These are phyloP conservation scores for Centrapalus pauciflorus DNA, from an alignment of 129 eudicot species.

Conservation along the genomic window DNA sequence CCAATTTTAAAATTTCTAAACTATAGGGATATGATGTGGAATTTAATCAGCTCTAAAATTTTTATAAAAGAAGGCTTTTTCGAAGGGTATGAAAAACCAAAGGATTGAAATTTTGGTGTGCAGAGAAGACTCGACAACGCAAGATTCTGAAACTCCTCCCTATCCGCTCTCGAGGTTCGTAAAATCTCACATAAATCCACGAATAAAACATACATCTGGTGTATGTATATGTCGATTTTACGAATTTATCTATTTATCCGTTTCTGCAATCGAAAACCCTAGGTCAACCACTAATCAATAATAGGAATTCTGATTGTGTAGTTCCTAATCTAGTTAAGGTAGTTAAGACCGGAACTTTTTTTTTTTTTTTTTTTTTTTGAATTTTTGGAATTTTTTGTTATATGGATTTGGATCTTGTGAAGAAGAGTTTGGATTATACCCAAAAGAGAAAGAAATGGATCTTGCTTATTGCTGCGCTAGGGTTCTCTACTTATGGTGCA, in stretches of 20 bases:
- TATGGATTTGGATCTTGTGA: constrained; percentile 61
- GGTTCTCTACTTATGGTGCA: constrained; percentile 58
- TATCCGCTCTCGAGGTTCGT: constrained; percentile 17
- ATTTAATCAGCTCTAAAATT: not conserved
- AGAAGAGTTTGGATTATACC: constrained; percentile 40
- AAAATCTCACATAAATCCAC: constrained; percentile 6
- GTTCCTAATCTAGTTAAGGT: not conserved
- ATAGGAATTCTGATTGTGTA: not conserved
- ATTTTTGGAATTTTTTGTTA: not conserved
- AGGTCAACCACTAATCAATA: not conserved
- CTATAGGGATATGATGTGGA: constrained; percentile 6
- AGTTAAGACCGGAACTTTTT: not conserved
- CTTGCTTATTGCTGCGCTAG: constrained; percentile 41
- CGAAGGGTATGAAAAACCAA: constrained; percentile 26
- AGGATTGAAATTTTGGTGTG: constrained; percentile 10
- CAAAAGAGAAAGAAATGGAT: constrained; percentile 53
- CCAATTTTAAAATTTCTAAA: not conserved
- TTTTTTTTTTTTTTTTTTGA: not conserved
- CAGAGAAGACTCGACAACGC: constrained; percentile 24
- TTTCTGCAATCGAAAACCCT: constrained; percentile 18
- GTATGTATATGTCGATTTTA: constrained; percentile 9
- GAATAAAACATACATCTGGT: not conserved
- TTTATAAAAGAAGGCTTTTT: constrained; percentile 14
- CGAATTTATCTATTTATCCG: not conserved
- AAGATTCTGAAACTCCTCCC: constrained; percentile 22